phyloP scores from a whole-genome alignment of 495 filamentous ascomycete genomes.

The Trichoderma parareesei region DNA sequence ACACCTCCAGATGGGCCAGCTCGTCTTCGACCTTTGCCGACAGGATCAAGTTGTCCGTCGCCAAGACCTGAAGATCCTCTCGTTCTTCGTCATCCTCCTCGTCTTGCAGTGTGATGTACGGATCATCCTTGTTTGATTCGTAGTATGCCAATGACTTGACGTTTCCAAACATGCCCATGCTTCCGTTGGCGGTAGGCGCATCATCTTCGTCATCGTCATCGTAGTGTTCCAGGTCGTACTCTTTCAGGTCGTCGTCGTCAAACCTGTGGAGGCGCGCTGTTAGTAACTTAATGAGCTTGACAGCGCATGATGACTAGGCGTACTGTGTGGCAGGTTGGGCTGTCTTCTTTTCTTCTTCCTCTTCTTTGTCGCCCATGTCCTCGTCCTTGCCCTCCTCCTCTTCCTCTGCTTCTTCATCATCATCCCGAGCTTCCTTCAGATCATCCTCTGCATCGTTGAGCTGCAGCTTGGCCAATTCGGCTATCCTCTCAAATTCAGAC shows the following conservation, averaged over 20 bases:
- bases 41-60: constrained; percentile 84
- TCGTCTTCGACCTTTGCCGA: constrained; percentile 94
- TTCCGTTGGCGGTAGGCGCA: constrained; percentile 45
- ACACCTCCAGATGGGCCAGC: constrained; percentile 91
- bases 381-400: constrained; percentile 18
- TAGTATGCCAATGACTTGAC: constrained; percentile 89
- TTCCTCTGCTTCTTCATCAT: constrained; percentile 21
- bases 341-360: background rate
- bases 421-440: constrained; percentile 57
- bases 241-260: constrained; percentile 81
- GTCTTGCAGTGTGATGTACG: constrained; percentile 84
- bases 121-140: constrained; percentile 84
- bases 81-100: constrained; percentile 81
- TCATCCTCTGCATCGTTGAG: constrained; percentile 88
- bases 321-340: constrained; percentile 27
- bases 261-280: constrained; percentile 13
- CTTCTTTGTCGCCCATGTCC: constrained; percentile 20
- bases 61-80: constrained; percentile 88
- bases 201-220: constrained; percentile 65
- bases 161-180: constrained; percentile 90
- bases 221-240: constrained; percentile 94
- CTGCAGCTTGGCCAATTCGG: constrained; percentile 78
- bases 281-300: background rate
- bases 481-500: constrained; percentile 84
- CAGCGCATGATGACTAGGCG: constrained; percentile 14